These are phyloP conservation scores for Punctularia strigosozonata DNA, from an alignment of 768 basidiomycete genomes.

Conservation along the genomic window DNA sequence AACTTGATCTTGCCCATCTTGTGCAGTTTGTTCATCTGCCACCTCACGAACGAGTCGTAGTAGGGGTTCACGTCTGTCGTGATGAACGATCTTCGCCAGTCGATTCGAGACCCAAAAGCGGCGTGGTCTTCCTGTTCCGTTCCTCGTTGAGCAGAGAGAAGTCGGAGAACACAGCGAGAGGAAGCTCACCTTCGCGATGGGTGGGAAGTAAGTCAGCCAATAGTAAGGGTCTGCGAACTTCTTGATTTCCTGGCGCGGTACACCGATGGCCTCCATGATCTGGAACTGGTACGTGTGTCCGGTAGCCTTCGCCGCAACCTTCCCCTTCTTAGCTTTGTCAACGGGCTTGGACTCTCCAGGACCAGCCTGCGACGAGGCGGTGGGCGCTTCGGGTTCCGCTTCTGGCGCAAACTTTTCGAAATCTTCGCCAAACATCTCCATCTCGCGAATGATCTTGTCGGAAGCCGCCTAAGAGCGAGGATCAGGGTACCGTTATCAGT, in stretches of 20 bases:
- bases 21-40: conserved; percentile 94
- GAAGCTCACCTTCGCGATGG: conserved; percentile 69
- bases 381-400: conserved; percentile 32
- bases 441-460: conserved; percentile 95
- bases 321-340: conserved; percentile 91
- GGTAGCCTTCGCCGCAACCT: conserved; percentile 85
- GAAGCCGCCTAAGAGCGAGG: conserved; percentile 62
- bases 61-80: conserved; percentile 96
- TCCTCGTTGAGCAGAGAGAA: no score
- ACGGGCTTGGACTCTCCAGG: conserved; percentile 29
- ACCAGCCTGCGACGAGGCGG: conserved; percentile 28
- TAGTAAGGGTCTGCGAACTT: conserved; percentile 91
- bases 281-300: conserved; percentile 97
- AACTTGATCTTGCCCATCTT: conserved; percentile 90
- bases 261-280: conserved; percentile 91
- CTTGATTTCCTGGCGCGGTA: conserved; percentile 84
- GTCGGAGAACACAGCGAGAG: neutral
- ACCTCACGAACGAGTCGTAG: conserved; percentile 93
- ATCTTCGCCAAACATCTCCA: conserved; percentile 87
- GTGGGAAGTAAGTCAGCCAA: conserved; percentile 93
- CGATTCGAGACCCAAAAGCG: conserved; percentile 86
- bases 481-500: neutral
- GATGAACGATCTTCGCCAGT: conserved; percentile 92
- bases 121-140: conserved; percentile 75
- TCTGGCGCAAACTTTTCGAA: conserved; percentile 59